A percentile compares a stretch with the other conserved stretches of the same genome.
These are phyloP conservation scores for Dictyostelium firmibasis DNA, from an alignment of 78 protist genomes.

Conservation along the genomic window DNA sequence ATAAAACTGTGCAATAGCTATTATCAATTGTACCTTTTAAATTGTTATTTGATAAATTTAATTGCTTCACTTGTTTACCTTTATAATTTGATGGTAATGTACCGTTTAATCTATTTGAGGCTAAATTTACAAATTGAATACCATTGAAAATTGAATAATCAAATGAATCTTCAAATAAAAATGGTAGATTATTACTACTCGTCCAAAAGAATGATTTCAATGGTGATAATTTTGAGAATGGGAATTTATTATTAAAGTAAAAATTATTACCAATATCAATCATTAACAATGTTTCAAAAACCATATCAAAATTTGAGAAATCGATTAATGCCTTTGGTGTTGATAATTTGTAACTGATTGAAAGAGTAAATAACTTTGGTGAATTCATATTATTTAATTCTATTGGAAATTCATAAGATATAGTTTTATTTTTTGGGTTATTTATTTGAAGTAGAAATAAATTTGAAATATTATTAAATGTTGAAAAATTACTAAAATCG, in stretches of 20 bases:
- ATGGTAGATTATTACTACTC: not conserved
- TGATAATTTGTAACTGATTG: not conserved
- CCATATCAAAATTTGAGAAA: not conserved
- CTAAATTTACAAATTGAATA: not conserved
- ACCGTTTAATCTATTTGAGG: not conserved
- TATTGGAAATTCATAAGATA: not conserved
- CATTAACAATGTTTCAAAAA: not conserved
- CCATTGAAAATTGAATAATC: not conserved
- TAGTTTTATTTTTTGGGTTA: too few relatives aligned
- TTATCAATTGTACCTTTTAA: not conserved
- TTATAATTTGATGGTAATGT: not conserved
- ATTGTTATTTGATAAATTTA: not conserved
- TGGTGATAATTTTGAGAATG: not conserved
- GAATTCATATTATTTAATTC: not conserved
- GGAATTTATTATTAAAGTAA: not conserved
- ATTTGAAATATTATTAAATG: not conserved
- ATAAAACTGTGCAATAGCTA: not conserved
- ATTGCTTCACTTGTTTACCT: not conserved
- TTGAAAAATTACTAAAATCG: not conserved
- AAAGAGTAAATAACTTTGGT: not conserved
- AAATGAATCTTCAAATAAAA: not conserved
- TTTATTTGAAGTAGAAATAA: not conserved
- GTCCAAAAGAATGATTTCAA: not conserved
- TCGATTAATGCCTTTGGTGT: not conserved
- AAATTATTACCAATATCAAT: not conserved